A percentile compares a stretch with the other conserved stretches of the same genome.
Evolutionary conservation across 164 flowering plant species (phyloP).

Genomic region (Berberis vulgaris): DNA sequence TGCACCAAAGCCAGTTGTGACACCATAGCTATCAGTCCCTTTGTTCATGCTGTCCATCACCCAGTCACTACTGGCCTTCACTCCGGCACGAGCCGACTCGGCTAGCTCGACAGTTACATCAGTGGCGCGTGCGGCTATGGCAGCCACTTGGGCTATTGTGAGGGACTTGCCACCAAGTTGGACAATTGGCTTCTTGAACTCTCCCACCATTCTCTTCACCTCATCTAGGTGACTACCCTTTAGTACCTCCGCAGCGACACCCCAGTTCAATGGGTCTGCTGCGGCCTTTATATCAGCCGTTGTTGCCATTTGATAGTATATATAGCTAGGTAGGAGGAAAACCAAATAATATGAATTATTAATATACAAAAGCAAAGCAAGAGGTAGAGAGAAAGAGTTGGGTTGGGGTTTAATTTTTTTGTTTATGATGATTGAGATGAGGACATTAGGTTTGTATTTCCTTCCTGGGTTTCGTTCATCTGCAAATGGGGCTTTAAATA

Average conservation of each 20-base stretch:
- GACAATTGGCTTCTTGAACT: constrained; percentile 35
- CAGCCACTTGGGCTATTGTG: constrained; percentile 46
- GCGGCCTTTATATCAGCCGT: constrained; percentile 9
- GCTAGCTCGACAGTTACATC: constrained; percentile 37
- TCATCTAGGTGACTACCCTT: constrained; percentile 50
- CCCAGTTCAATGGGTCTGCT: constrained; percentile 51
- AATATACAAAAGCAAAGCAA: neutral
- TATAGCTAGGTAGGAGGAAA: no score
- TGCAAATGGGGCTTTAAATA: constrained; percentile 18
- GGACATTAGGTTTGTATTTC: neutral
- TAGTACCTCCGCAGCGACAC: constrained; percentile 33
- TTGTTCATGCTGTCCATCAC: constrained; percentile 55
- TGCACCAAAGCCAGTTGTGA: constrained; percentile 65
- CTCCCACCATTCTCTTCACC: constrained; percentile 48
- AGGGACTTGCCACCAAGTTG: constrained; percentile 38
- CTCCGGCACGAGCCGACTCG: constrained; percentile 42
- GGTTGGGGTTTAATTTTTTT: neutral
- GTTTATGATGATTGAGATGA: neutral
- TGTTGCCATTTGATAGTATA: neutral
- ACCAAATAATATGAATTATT: neutral
- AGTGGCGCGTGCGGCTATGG: constrained; percentile 22
- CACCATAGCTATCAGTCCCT: constrained; percentile 56
- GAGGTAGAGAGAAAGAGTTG: constrained; percentile 5
- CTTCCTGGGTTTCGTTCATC: constrained; percentile 17
- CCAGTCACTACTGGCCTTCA: constrained; percentile 58